These are phyloP conservation scores for Candida smagusa DNA, from an alignment of 1,139 yeast genomes.

Conservation along the genomic window DNA sequence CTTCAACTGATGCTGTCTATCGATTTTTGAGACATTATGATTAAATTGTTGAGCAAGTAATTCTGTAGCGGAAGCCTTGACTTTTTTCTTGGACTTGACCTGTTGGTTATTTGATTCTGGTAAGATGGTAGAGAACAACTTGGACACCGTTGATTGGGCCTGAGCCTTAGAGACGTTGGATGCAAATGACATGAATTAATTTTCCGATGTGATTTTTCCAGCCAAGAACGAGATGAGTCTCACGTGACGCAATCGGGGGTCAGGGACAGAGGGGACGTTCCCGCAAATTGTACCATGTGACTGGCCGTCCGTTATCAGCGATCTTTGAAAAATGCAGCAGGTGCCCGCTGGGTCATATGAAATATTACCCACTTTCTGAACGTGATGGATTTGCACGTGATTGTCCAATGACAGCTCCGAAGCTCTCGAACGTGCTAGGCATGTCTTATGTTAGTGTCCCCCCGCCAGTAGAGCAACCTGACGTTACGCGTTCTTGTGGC, in stretches of 20 bases:
- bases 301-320: no score
- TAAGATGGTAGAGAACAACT: conserved; percentile 37
- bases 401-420: no score
- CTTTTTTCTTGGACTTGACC: conserved; percentile 4
- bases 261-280: no score
- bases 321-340: no score
- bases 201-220: background rate
- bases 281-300: background rate
- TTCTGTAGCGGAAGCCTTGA: conserved; percentile 19
- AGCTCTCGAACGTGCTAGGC: no score
- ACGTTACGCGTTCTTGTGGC: no score
- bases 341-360: no score
- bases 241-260: no score
- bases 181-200: conserved; percentile 23
- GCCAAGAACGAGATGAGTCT: background rate
- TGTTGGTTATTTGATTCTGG: conserved; percentile 26
- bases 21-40: conserved; percentile 34
- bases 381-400: no score
- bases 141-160: conserved; percentile 41
- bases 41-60: conserved; percentile 13
- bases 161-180: conserved; percentile 30
- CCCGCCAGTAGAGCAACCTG: no score
- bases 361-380: no score
- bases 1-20: conserved; percentile 26
- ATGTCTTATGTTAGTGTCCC: no score